These are phyloP conservation scores for Extremus antarcticus DNA, from an alignment of 495 filamentous ascomycete genomes.

Conservation along the genomic window DNA sequence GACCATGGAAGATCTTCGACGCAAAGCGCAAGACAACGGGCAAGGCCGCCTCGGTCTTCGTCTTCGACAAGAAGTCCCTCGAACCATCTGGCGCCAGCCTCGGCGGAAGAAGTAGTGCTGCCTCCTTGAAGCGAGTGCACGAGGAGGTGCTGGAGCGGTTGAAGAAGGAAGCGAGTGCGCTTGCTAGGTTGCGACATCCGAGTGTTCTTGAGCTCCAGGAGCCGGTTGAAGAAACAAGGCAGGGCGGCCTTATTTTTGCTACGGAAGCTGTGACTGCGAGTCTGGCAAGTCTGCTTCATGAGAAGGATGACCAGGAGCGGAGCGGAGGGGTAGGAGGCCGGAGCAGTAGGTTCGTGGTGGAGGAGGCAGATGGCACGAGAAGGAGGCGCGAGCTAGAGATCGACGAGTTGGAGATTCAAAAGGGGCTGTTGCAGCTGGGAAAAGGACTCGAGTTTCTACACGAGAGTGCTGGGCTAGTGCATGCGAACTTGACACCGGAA, in stretches of 20 bases:
- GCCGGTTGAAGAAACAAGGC: slow-evolving; percentile 86
- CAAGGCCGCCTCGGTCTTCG: slow-evolving; percentile 80
- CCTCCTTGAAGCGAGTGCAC: slow-evolving; percentile 61
- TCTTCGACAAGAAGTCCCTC: slow-evolving; percentile 81
- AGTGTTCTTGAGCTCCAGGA: slow-evolving; percentile 86
- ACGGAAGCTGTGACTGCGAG: slow-evolving; percentile 84
- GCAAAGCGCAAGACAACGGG: slow-evolving; percentile 90
- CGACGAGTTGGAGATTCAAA: slow-evolving; percentile 95
- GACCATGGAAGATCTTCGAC: slow-evolving; percentile 95
- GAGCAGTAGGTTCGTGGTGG: slow-evolving; percentile 67
- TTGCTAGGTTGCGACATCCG: slow-evolving; percentile 80
- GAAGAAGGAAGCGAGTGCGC: slow-evolving; percentile 78
- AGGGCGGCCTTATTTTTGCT: slow-evolving; percentile 87
- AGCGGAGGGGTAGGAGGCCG: slow-evolving; percentile 53
- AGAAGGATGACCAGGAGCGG: slow-evolving; percentile 84
- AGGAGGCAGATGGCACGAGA: slow-evolving; percentile 62
- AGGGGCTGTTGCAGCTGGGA: slow-evolving; percentile 82
- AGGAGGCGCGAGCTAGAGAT: slow-evolving; percentile 76
- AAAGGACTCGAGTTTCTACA: slow-evolving; percentile 95
- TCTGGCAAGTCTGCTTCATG: slow-evolving; percentile 66
- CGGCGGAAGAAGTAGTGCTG: slow-evolving; percentile 48
- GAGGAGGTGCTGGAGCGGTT: slow-evolving; percentile 85
- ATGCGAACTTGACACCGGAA: slow-evolving; percentile 90
- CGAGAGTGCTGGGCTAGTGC: slow-evolving; percentile 86
- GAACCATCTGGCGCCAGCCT: slow-evolving; percentile 47